Conservation (phyloP, 2,329 filamentous ascomycete species). For the Sporothrix pallida region DNA sequence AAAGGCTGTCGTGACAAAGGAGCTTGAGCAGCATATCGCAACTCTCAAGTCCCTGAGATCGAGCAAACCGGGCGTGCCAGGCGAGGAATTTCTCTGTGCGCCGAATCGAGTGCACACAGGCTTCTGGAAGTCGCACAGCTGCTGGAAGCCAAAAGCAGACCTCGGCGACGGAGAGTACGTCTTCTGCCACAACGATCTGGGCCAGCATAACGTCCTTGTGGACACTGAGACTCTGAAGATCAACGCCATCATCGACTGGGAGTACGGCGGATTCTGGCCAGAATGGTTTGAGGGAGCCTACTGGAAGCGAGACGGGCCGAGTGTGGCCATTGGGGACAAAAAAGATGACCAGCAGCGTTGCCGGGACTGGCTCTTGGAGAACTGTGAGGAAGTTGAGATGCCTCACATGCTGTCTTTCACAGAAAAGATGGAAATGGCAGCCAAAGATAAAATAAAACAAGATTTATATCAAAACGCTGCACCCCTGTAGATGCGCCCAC, state of each 20-base stretch:
- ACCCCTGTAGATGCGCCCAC: too few species aligned
- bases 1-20: neutral
- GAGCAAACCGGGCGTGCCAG: neutral
- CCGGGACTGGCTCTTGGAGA: neutral
- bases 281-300: slow-evolving; percentile 1
- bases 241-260: slow-evolving; percentile 4
- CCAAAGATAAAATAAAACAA: too few species aligned
- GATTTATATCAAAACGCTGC: too few species aligned
- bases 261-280: neutral
- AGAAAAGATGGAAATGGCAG: neutral
- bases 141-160: neutral
- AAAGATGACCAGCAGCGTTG: neutral
- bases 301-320: neutral
- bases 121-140: neutral
- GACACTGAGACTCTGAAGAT: slow-evolving; percentile 6
- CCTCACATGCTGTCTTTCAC: neutral
- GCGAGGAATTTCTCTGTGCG: neutral
- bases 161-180: neutral
- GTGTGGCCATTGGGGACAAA: neutral
- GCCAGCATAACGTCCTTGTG: neutral
- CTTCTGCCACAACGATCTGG: slow-evolving; percentile 13
- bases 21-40: neutral
- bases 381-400: slow-evolving; percentile 12
- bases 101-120: neutral
- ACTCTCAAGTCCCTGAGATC: slow-evolving; percentile 7